Percentiles rank a stretch among this genome's conserved stretches.
These are phyloP conservation scores for Hypericum perforatum DNA, from an alignment of 345 rosid genomes.

Conservation along the genomic window DNA sequence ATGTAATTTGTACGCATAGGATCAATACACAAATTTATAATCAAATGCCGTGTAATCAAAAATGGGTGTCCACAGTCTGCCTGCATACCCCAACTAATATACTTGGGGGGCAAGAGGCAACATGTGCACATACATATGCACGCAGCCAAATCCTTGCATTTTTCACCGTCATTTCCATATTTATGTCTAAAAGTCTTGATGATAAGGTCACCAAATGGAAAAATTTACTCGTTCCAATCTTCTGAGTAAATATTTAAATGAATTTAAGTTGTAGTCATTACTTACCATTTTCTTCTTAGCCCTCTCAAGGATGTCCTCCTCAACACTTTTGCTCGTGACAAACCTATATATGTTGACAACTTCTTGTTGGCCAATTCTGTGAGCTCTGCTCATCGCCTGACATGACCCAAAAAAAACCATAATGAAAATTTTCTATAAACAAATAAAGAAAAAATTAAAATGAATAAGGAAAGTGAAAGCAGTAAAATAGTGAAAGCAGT, in stretches of 20 bases:
- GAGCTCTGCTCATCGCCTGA: conserved; percentile 99
- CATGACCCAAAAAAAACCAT: conserved; percentile 11
- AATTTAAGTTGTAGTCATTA: too few relatives aligned
- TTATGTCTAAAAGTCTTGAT: too few relatives aligned
- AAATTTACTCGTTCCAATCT: too few relatives aligned
- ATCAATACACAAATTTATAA: background rate
- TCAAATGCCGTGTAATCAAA: too few relatives aligned
- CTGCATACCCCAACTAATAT: too few relatives aligned
- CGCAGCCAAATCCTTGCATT: too few relatives aligned
- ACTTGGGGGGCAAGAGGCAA: too few relatives aligned
- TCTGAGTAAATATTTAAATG: too few relatives aligned
- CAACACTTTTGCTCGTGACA: conserved; percentile 98
- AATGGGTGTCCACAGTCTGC: too few relatives aligned
- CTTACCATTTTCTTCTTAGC: conserved; percentile 97
- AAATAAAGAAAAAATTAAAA: conserved; percentile 3
- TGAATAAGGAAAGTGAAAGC: background rate
- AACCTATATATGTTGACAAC: conserved; percentile 97
- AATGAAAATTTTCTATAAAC: background rate
- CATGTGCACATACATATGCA: too few relatives aligned
- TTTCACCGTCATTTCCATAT: too few relatives aligned
- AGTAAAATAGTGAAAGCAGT: background rate
- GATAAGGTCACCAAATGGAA: too few relatives aligned
- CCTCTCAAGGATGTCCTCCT: conserved; percentile 96
- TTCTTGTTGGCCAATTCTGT: conserved; percentile 98
- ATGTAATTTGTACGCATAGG: background rate